Base-by-base conservation (phyloP, 2,329 filamentous ascomycete species). In the Didymella sp. region DNA sequence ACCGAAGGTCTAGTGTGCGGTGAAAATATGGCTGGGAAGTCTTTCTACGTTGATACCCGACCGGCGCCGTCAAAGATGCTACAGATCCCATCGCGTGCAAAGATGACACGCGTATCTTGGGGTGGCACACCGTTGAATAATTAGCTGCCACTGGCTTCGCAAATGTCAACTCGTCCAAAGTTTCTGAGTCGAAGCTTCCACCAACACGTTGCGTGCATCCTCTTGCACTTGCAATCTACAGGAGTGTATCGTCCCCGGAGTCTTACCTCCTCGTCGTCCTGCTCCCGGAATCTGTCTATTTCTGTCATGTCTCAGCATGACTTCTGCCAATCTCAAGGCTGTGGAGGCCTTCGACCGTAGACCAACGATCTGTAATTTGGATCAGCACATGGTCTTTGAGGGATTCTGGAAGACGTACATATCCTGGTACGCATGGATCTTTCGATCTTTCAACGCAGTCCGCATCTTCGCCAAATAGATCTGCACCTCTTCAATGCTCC, bases 401-500 rank as follows among this genome's bases (percentile, higher is more conserved):
- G 21, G 22, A 12, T 6, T 21, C 13, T 1, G 8, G 19, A 13
- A n/a, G n/a, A 63, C 67, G 59, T 60, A 69, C 67, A 69, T 40
- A 43, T 69, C 66, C 25, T 67, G 63, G 55, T 72, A 72, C 0
- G 67, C 67, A 56, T 74, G 72, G 30, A 72, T 69, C 3, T 51
- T 58, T 25, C 68, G 66, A 27, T 65, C 63, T 41, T 62, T 61
- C 45, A 74, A 45, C 12, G 72, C 73, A 15, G 63, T 52, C 25
- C 69, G 49, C 54, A 71, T 64, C 38, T 62, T 64, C 2, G 67
- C 68, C 15, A 75, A 51, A 45, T 81, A 77, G 3, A 80, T 69
- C 54, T 80, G 76, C 1, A 81, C 77, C 58, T 81, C 78, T 38
- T 77, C 74, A 37, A 74, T 68, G 51, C 62, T 73, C 79, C 79